These are phyloP conservation scores for Zea mays DNA, from an alignment of 176 grass and related monocot genomes.

Conservation along the genomic window DNA sequence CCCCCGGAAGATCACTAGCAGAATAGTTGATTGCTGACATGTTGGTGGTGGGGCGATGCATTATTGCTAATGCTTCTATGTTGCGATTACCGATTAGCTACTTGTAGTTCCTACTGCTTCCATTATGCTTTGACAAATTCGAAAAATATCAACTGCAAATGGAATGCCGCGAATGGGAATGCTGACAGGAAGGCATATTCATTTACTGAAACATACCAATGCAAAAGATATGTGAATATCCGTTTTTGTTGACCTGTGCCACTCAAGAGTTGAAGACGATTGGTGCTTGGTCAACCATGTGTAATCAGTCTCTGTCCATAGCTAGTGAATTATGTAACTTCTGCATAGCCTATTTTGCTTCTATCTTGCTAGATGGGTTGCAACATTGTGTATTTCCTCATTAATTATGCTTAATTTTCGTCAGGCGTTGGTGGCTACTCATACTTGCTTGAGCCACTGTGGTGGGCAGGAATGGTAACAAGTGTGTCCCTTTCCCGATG, in stretches of 20 bases:
- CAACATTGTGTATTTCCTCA: not conserved
- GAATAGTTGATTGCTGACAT: too few relatives aligned
- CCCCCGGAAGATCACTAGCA: not conserved
- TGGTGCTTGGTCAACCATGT: not conserved
- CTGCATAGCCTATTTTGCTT: not conserved
- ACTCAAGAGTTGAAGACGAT: not conserved
- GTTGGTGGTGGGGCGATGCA: not conserved
- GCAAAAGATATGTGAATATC: not conserved
- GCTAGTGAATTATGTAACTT: not conserved
- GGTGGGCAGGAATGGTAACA: constrained; percentile 95
- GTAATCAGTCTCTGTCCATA: not conserved
- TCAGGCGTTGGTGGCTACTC: constrained; percentile 96
- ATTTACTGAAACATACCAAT: not conserved
- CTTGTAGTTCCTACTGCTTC: not conserved
- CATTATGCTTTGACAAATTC: not conserved
- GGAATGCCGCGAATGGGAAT: not conserved
- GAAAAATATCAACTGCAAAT: not conserved
- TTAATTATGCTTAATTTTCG: constrained; percentile 11
- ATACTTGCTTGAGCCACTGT: constrained; percentile 88
- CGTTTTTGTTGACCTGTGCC: not conserved
- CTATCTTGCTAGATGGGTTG: not conserved
- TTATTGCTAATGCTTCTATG: not conserved
- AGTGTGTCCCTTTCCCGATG: constrained; percentile 55
- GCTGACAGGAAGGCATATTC: not conserved
- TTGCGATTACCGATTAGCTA: not conserved